A percentile compares a stretch with the other conserved stretches of the same genome.
Evolutionary conservation across 352 stramenopile genomes (phyloP).

Genomic region (Peronospora belbahrii): DNA sequence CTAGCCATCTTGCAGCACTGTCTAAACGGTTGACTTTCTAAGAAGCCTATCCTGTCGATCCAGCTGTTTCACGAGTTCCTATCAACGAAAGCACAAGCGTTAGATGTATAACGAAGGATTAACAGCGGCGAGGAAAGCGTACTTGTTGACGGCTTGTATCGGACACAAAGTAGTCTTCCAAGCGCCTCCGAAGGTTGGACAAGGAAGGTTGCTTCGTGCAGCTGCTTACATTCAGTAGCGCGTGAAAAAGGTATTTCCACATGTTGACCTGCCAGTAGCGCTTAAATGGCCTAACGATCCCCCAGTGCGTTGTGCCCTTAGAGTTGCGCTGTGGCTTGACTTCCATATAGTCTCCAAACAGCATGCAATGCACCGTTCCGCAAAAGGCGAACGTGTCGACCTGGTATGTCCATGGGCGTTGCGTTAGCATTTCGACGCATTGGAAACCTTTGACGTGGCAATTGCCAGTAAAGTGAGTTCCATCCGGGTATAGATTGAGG

Average conservation of each 20-base stretch:
- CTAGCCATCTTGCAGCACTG: not conserved
- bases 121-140: not conserved
- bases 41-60: constrained; percentile 48
- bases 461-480: constrained; percentile 56
- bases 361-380: constrained; percentile 68
- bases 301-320: constrained; percentile 30
- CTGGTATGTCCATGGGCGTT: constrained; percentile 67
- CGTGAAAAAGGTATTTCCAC: constrained; percentile 65
- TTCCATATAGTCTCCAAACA: constrained; percentile 84
- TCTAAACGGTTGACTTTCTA: constrained; percentile 30
- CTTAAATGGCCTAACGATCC: constrained; percentile 53
- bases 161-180: constrained; percentile 50
- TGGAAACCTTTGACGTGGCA: constrained; percentile 84
- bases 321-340: constrained; percentile 26
- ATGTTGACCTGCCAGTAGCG: constrained; percentile 73
- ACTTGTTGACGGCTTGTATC: constrained; percentile 43
- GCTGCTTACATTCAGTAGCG: constrained; percentile 61
- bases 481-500: constrained; percentile 41
- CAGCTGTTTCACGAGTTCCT: constrained; percentile 55
- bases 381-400: constrained; percentile 83
- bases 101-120: not conserved
- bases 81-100: constrained; percentile 1
- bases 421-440: constrained; percentile 76
- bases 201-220: constrained; percentile 65
- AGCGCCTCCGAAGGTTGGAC: constrained; percentile 23